Evolutionary conservation across 352 stramenopile genomes (phyloP), one percentile per base, ranked within the genome.

Genomic region (Phytophthora crassamura): DNA sequence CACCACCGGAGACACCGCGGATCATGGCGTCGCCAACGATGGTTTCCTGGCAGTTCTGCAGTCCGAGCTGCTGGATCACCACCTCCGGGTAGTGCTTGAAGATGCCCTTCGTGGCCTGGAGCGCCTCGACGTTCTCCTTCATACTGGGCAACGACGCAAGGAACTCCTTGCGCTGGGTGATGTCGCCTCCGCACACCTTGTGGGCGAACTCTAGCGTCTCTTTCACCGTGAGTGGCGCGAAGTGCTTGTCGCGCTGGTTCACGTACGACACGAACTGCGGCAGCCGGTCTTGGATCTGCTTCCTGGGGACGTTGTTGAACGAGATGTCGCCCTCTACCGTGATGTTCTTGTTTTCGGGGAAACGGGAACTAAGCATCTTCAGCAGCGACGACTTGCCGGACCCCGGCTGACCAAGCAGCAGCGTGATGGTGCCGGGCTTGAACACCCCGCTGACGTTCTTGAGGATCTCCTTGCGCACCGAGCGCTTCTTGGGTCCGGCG

Each of bases 1-100:
- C 61, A 14, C 85, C 83, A 10, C 84, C 83, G 5, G 78, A 90
- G 25, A 93, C 75, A 28, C 84, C 84, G n/a, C 81, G 75, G 22
- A 25, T 25, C 22, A 25, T 25, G 22, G 22, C 22, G 22, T 25
- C 22, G 22, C 22, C 22, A 4, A 25, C 22, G 22, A 25, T 25
- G 22, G 22, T 25, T n/a, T n/a, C n/a, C n/a, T n/a, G n/a, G n/a
- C n/a, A n/a, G n/a, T n/a, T n/a, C n/a, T n/a, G n/a, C n/a, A 25
- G 22, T 4, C 22, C 22, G 22, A 25, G 22, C 22, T 25, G 22
- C 2, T 25, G 22, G 22, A 25, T 25, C 2, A 25, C 3, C 3
- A 25, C 22, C 1, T 25, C 22, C 3, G 22, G 22, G 22, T 25
- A 25, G 3, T 25, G 22, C 22, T 25, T 3, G 3, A 25, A 25